Evolutionary conservation across 2,329 filamentous ascomycete species (phyloP).

Genomic region (Cladobotryum mycophilum): DNA sequence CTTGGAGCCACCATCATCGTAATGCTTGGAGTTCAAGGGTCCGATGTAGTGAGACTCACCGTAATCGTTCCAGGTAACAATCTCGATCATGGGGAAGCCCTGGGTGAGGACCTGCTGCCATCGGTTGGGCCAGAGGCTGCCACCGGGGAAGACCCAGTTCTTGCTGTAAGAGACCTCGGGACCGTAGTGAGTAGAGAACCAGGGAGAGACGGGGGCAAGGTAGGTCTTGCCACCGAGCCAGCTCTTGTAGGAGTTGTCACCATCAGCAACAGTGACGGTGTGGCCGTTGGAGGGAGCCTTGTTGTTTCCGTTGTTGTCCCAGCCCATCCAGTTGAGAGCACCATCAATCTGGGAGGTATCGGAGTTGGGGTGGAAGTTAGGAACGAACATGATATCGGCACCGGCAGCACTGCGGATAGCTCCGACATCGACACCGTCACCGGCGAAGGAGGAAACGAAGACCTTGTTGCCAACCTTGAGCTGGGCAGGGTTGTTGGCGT

Average conservation of each 20-base stretch:
- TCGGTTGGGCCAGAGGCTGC: constrained; percentile 52
- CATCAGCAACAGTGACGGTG: constrained; percentile 35
- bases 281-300: constrained; percentile 38
- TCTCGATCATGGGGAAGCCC: constrained; percentile 42
- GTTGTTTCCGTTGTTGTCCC: constrained; percentile 40
- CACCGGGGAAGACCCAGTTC: constrained; percentile 54
- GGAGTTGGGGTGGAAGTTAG: constrained; percentile 40
- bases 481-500: constrained; percentile 37
- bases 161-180: constrained; percentile 21
- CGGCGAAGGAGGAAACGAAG: constrained; percentile 49
- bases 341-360: constrained; percentile 35
- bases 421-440: constrained; percentile 39
- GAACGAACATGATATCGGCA: constrained; percentile 40
- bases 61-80: constrained; percentile 44
- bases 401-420: constrained; percentile 37
- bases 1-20: constrained; percentile 39
- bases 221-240: constrained; percentile 39
- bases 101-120: constrained; percentile 44
- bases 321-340: constrained; percentile 41
- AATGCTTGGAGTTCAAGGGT: constrained; percentile 38
- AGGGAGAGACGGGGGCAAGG: constrained; percentile 36
- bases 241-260: constrained; percentile 27
- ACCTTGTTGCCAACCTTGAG: constrained; percentile 42
- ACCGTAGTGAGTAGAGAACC: constrained; percentile 47
- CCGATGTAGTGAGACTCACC: constrained; percentile 51